Base-by-base conservation (phyloP, 2,329 filamentous ascomycete species). In the Aschersonia sp. region DNA sequence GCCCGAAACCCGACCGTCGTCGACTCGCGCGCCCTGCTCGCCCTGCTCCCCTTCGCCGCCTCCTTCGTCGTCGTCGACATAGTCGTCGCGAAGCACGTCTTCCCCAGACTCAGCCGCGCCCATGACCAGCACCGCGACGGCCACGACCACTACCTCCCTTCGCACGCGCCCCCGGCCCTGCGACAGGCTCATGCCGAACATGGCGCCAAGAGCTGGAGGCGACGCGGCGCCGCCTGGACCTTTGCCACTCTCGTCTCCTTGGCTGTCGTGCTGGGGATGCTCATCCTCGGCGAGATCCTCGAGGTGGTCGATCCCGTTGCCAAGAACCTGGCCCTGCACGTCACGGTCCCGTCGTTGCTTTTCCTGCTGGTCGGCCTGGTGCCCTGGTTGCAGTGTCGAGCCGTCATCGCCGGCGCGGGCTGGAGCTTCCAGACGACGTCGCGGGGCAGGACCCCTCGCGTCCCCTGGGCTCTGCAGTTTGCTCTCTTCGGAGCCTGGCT, bases 241-340 rank as follows among this genome's bases (percentile, higher is more conserved):
- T 94, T 94, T 62, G 81, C 85, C 5, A 75, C 79, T 1, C 94
- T 85, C 7, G 77, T 92, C 38, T 86, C 80, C 1, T 72, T 94
- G 6, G 84, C 87, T 5, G 76, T 83, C 40, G 85, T 91, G 1
- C 70, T 94, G 44, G 86, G 81, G 3, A 82, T 89, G 64, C 67
- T 94, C 54, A 85, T 94, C 44, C 73, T 94, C 6, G 88, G 85
- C 56, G 88, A 94, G 64, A 86, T 94, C 43, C 80, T 85, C 30
- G 85, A 87, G 57, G 73, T 84, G 4, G 73, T 87, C n/a, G 75
- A 82, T 53, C 73, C 80, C 5, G 69, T 71, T 32, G 85, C 85
- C 9, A 73, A 87, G 50, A 76, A 75, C 29, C 60, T 84, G 31
- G 85, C 83, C 29, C 70, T 94, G 54, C 73, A 78, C 49, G 65